phyloP scores from a whole-genome alignment of 2,329 filamentous ascomycete genomes.

The Leptodontidium sp. region DNA sequence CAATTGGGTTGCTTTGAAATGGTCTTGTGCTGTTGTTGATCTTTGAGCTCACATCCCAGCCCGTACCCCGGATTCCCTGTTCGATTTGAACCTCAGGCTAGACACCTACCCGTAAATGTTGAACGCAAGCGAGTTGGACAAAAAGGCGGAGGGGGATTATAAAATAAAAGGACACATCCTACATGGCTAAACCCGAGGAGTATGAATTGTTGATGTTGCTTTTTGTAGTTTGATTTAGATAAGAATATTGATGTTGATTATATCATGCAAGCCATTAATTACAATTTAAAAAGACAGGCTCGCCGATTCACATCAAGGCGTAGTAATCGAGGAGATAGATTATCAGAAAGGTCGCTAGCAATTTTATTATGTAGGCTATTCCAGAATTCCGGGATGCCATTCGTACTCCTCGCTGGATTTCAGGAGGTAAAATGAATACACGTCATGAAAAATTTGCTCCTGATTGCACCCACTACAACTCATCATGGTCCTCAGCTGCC shows the following conservation, averaged over 20 bases:
- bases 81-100: constrained; percentile 6
- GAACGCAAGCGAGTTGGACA: constrained; percentile 3
- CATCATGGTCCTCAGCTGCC: constrained; percentile 68
- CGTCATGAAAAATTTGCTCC: constrained; percentile 31
- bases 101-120: background rate
- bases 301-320: background rate
- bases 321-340: background rate
- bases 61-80: background rate
- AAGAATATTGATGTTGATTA: background rate
- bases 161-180: background rate
- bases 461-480: constrained; percentile 68
- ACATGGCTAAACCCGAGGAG: background rate
- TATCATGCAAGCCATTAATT: background rate
- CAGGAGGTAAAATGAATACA: constrained; percentile 41
- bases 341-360: constrained; percentile 12
- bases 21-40: constrained; percentile 12
- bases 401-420: constrained; percentile 15
- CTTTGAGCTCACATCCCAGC: background rate
- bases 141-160: background rate
- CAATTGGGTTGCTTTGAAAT: constrained; percentile 17
- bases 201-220: too few species aligned
- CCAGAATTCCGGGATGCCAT: constrained; percentile 25
- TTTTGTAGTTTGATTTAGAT: too few species aligned
- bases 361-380: constrained; percentile 28
- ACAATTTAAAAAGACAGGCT: background rate